Evolutionary conservation across 2,329 filamentous ascomycete genomes (phyloP).

Genomic region (Pseudocercospora crystallina): DNA sequence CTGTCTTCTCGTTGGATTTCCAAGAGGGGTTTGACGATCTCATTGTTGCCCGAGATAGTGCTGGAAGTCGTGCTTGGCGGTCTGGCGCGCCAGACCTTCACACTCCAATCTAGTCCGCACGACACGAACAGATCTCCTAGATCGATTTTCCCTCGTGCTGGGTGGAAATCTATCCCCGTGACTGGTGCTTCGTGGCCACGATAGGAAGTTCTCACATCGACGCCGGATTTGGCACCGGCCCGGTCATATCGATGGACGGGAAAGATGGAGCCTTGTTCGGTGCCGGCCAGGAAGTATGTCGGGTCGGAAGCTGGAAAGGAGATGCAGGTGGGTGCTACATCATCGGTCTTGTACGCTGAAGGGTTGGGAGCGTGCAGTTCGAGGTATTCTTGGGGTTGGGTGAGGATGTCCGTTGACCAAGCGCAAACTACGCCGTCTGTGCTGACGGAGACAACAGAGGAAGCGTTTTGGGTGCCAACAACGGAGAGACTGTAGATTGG

Average conservation of each 20-base stretch:
- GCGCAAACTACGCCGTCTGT: conserved; percentile 96
- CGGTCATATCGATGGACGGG: conserved; percentile 97
- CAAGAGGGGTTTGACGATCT: conserved; percentile 62
- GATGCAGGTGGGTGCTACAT: conserved; percentile 90
- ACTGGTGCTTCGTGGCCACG: conserved; percentile 88
- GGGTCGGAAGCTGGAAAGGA: conserved; percentile 93
- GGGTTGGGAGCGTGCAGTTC: conserved; percentile 80
- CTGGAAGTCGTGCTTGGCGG: conserved; percentile 69
- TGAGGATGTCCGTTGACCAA: conserved; percentile 97
- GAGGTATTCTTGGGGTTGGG: conserved; percentile 90
- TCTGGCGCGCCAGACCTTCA: conserved; percentile 94
- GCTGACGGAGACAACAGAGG: conserved; percentile 96
- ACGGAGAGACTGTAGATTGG: conserved; percentile 95
- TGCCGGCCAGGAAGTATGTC: conserved; percentile 95
- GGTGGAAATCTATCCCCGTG: conserved; percentile 95
- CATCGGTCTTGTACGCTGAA: conserved; percentile 74
- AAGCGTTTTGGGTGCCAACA: conserved; percentile 96
- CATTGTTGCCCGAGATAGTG: conserved; percentile 45
- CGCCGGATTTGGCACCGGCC: conserved; percentile 92
- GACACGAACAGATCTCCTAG: conserved; percentile 90
- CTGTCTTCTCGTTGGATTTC: conserved; percentile 94
- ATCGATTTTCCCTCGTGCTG: conserved; percentile 86
- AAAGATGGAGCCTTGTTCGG: conserved; percentile 94
- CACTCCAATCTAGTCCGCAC: conserved; percentile 93
- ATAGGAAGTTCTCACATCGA: conserved; percentile 86